Percentiles rank a stretch among this genome's conserved stretches.
These are phyloP conservation scores for Tetracladium setigerum DNA, from an alignment of 495 filamentous ascomycete species.

Conservation along the genomic window DNA sequence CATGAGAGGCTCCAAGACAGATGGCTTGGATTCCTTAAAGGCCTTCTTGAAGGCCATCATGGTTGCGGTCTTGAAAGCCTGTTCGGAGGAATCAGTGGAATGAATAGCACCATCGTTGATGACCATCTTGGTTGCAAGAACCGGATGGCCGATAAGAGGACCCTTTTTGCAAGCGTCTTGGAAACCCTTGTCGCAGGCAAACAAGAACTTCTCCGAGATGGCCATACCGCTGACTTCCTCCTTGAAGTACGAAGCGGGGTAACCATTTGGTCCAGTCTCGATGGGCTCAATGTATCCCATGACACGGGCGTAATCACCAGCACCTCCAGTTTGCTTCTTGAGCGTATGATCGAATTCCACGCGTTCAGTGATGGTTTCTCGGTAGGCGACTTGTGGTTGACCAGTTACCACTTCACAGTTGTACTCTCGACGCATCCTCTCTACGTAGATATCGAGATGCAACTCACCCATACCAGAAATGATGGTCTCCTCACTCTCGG, in stretches of 20 bases:
- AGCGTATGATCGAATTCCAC: slow-evolving; percentile 87
- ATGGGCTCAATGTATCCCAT: slow-evolving; percentile 90
- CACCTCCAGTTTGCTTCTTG: slow-evolving; percentile 93
- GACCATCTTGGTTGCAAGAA: slow-evolving; percentile 84
- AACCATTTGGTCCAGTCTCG: slow-evolving; percentile 54
- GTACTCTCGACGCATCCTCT: slow-evolving; percentile 97
- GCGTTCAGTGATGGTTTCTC: slow-evolving; percentile 77
- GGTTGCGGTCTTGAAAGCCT: slow-evolving; percentile 94
- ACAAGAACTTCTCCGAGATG: slow-evolving; percentile 95
- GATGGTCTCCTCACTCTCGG: slow-evolving; percentile 88
- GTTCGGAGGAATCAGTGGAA: slow-evolving; percentile 96
- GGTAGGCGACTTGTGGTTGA: slow-evolving; percentile 94
- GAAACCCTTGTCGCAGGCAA: slow-evolving; percentile 95
- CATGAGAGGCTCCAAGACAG: slow-evolving; percentile 94
- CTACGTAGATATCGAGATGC: slow-evolving; percentile 95
- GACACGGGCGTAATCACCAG: slow-evolving; percentile 93
- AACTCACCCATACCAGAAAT: slow-evolving; percentile 99
- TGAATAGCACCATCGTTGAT: slow-evolving; percentile 97
- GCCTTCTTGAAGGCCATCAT: slow-evolving; percentile 97
- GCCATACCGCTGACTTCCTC: slow-evolving; percentile 79
- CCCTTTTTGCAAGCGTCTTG: slow-evolving; percentile 77
- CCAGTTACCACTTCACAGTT: slow-evolving; percentile 92
- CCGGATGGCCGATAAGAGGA: slow-evolving; percentile 86
- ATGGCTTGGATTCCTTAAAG: slow-evolving; percentile 68
- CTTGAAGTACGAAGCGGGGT: slow-evolving; percentile 53